Evolutionary conservation across 306 rosid species (phyloP).

Genomic region (Lagenaria siceraria): DNA sequence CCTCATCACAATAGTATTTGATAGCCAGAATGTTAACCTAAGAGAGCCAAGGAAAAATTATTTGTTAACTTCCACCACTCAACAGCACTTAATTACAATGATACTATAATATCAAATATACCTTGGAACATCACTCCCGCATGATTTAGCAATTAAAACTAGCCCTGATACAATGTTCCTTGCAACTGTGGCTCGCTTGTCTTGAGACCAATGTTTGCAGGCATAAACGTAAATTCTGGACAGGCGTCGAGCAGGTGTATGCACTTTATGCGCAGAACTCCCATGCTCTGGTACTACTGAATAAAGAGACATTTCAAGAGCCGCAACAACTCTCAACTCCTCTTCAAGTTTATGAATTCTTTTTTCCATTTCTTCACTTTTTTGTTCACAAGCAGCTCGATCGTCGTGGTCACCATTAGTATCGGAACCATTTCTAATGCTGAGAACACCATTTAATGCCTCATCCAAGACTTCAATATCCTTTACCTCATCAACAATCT

Average conservation of each 20-base stretch:
- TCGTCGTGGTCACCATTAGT: constrained; percentile 36
- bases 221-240: constrained; percentile 85
- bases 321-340: constrained; percentile 97
- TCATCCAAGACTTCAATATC: constrained; percentile 38
- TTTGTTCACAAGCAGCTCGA: constrained; percentile 25
- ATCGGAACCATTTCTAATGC: constrained; percentile 33
- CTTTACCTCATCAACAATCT: constrained; percentile 30
- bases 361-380: constrained; percentile 62
- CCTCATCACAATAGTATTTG: constrained; percentile 73
- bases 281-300: constrained; percentile 94
- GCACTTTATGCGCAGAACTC: constrained; percentile 93
- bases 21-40: constrained; percentile 93
- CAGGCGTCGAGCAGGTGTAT: constrained; percentile 94
- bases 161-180: constrained; percentile 77
- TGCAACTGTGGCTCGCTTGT: constrained; percentile 59
- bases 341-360: constrained; percentile 80
- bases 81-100: constrained; percentile 2
- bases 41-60: constrained; percentile 11
- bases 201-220: constrained; percentile 65
- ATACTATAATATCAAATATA: constrained; percentile 8
- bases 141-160: constrained; percentile 79
- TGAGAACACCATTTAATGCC: constrained; percentile 31
- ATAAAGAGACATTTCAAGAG: constrained; percentile 87
- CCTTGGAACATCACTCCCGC: constrained; percentile 96
- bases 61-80: constrained; percentile 8